These are phyloP conservation scores for Cordyceps javanica DNA, from an alignment of 2,329 filamentous ascomycete species.

Conservation along the genomic window DNA sequence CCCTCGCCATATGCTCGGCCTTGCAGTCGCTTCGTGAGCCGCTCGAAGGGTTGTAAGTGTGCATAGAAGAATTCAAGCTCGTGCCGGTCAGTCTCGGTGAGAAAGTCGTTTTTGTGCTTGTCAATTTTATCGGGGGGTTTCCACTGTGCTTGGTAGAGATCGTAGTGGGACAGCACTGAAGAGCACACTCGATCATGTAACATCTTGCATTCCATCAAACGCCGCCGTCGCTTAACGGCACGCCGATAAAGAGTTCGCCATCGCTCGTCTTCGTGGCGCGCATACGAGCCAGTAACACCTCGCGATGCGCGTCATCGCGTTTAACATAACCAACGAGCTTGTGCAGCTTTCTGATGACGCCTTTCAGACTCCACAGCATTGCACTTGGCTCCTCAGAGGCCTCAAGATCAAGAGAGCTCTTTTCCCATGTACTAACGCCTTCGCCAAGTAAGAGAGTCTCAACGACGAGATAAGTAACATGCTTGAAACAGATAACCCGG, in stretches of 20 bases:
- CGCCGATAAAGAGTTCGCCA: not conserved
- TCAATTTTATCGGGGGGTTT: not conserved
- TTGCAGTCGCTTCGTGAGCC: constrained; percentile 11
- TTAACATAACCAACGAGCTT: not conserved
- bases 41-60: constrained; percentile 9
- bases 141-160: not conserved
- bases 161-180: not conserved
- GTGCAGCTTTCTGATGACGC: not conserved
- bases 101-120: not conserved
- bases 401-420: too few species aligned
- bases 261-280: not conserved
- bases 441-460: not conserved
- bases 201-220: not conserved
- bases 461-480: not conserved
- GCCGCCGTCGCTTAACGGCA: not conserved
- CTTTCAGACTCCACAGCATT: not conserved
- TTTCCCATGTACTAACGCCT: not conserved
- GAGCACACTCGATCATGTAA: not conserved
- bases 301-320: not conserved
- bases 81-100: not conserved
- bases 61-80: constrained; percentile 4
- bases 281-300: not conserved
- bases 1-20: not conserved
- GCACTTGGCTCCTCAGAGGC: not conserved
- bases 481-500: not conserved